These are phyloP conservation scores for Suillus decipiens DNA, from an alignment of 768 basidiomycete species.

Conservation along the genomic window DNA sequence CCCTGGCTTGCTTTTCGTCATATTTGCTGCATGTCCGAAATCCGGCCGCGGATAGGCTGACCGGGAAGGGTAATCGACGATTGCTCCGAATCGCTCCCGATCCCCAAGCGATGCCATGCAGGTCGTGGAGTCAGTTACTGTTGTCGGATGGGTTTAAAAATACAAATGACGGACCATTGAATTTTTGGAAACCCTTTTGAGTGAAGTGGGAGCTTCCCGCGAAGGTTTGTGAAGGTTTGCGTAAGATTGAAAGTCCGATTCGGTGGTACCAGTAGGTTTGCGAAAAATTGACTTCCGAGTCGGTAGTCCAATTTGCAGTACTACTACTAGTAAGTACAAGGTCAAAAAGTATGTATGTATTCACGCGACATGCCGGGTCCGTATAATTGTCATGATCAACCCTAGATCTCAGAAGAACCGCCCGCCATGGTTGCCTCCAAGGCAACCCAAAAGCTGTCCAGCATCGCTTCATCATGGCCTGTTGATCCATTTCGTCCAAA, in stretches of 20 bases:
- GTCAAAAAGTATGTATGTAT: not conserved
- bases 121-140: too few relatives aligned
- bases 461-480: conserved; percentile 65
- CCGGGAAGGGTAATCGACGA: not conserved
- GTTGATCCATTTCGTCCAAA: conserved; percentile 77
- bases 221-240: conserved; percentile 6
- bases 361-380: not conserved
- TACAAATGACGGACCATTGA: not conserved
- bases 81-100: not conserved
- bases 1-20: not conserved
- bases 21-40: not conserved
- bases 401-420: conserved; percentile 13
- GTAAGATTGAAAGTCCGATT: conserved; percentile 8
- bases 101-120: not conserved
- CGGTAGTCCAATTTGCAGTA: not conserved
- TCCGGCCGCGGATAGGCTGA: not conserved
- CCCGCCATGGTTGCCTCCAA: conserved; percentile 35
- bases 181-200: not conserved
- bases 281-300: not conserved
- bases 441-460: conserved; percentile 49
- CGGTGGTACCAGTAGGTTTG: not conserved
- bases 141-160: not conserved
- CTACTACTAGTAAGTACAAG: not conserved
- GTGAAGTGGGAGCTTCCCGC: conserved; percentile 5
- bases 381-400: not conserved